Base-by-base conservation (phyloP, 306 rosid genomes). In the barrel medic (Medicago truncatula) region DNA sequence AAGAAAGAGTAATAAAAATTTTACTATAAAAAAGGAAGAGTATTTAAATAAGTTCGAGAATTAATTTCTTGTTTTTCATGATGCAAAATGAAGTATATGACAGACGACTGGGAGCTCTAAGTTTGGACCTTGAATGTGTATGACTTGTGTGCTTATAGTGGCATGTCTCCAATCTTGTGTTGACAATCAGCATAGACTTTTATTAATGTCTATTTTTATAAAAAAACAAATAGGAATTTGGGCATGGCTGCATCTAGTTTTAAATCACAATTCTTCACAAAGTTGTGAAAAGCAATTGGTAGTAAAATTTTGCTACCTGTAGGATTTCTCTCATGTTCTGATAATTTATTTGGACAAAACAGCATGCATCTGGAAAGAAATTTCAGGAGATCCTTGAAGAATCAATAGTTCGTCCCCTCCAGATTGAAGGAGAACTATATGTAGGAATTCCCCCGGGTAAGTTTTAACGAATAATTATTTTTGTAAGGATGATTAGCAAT, bases 361-460 rank as follows among this genome's bases (percentile, higher is more conserved):
- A 96, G 99, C 89, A 90, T 76, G 92, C 94, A 17, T 88, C 97
- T 14, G 97, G 94, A 84, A 90, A 81, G 88, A 96, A 96, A 67
- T 88, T 96, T 78, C 90, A 89, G 84, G 96, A 96, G 78, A 89
- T 96, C 84, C 92, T 96, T 76, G 98, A 96, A 82, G 99, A 96
- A 86, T 93, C 92, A 9, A 82, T 92, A 74, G 83, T 96, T 70
- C 87, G 68, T 2, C 98, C 99, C 66, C 96, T 96, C 76, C 87
- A 87, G 38, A 68, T 96, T 61, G 94, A 92, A 83, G 98, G 99
- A 67, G 98, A 92, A 80, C 78, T 96, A 53, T 96, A 96, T 69
- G 12, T 96, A n/a, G 99, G 99, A 83, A 90, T 92, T 66, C 99
- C 98, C 70, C 98, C 99, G 73, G 98, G 99, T 79, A 87, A 87